phyloP scores from a whole-genome alignment of 208 protist genomes.

The Endotrypanum monterogeii region DNA sequence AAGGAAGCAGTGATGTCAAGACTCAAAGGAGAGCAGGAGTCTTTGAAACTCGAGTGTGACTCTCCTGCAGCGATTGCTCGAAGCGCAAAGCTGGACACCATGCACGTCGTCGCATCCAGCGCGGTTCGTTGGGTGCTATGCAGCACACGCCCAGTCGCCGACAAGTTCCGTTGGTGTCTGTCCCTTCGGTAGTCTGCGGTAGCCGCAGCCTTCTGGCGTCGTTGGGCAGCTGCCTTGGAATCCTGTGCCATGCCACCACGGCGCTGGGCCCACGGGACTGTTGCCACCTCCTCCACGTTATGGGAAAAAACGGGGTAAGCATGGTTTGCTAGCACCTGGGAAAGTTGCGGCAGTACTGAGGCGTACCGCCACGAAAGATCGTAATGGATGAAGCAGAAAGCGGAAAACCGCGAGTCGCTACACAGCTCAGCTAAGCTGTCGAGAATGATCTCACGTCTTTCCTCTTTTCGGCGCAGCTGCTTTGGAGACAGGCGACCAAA shows the following conservation, averaged over 20 bases:
- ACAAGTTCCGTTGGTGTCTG: background rate
- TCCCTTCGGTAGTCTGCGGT: conserved; percentile 4
- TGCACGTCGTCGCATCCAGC: conserved; percentile 34
- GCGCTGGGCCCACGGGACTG: conserved; percentile 2
- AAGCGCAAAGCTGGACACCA: conserved; percentile 35
- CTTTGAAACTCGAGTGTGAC: background rate
- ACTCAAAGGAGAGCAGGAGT: conserved; percentile 1
- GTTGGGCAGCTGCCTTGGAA: background rate
- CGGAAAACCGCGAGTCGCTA: conserved; percentile 57
- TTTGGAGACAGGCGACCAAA: conserved; percentile 17
- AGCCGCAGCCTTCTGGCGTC: conserved; percentile 6
- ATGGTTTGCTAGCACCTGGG: conserved; percentile 56
- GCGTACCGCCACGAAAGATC: conserved; percentile 81
- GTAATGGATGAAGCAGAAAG: conserved; percentile 87
- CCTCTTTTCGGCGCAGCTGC: conserved; percentile 46
- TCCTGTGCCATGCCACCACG: background rate
- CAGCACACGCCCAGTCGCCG: conserved; percentile 8
- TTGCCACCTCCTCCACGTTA: conserved; percentile 4
- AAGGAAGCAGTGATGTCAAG: background rate
- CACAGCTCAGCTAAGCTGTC: conserved; percentile 89
- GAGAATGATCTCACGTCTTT: conserved; percentile 82
- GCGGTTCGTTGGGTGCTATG: conserved; percentile 29
- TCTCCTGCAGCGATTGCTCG: conserved; percentile 17
- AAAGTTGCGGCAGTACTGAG: conserved; percentile 71
- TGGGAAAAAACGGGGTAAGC: conserved; percentile 20